Base-by-base conservation (phyloP, 106 monocot species). In the Amphibolis antarctica region DNA sequence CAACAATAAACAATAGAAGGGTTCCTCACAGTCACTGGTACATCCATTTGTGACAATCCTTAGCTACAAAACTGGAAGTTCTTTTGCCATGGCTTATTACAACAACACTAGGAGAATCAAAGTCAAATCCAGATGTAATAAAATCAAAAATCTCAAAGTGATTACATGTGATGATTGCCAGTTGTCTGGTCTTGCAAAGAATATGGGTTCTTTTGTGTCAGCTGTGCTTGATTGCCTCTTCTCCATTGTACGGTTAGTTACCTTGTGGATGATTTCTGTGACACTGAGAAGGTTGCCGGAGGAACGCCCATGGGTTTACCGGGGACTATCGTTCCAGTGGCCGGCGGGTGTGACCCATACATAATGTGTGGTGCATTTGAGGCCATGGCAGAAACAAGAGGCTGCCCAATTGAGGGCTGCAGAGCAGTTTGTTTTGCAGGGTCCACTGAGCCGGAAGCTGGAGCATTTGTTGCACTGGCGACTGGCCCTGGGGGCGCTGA, bases 351-450 rank as follows among this genome's bases (percentile, higher is more conserved):
- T 28, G 79, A 52, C 1, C 70, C 78, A 54, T 90, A 85, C 1
- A 63, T 78, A 59, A 88, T 69, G 53, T 67, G 78, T 0, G 71
- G 56, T 9, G 56, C 29, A 26, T 36, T 65, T 11, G 74, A 66
- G 29, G 66, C 74, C 11, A 74, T 75, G 42, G 63, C 76, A 21
- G 81, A 70, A 17, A 77, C 76, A n/a, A 81, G 75, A 22, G 77
- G 90, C 57, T 90, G 86, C 5, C 89, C 89, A 2, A 89, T 77
- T 0, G 85, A 68, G 0, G 63, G 30, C 60, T 72, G 73, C 36
- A 74, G 80, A 44, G 78, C 44, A 18, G 69, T 52, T 17, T 68
- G 60, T 25, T 77, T 86, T 10, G 53, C 50, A 14, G 77, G 23
- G n/a, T 74, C 68, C 20, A 67, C 66, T 2, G 68, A 28, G 49